These are phyloP conservation scores for Rhodotorula kratochvilovae DNA, from an alignment of 768 basidiomycete species.

Conservation along the genomic window DNA sequence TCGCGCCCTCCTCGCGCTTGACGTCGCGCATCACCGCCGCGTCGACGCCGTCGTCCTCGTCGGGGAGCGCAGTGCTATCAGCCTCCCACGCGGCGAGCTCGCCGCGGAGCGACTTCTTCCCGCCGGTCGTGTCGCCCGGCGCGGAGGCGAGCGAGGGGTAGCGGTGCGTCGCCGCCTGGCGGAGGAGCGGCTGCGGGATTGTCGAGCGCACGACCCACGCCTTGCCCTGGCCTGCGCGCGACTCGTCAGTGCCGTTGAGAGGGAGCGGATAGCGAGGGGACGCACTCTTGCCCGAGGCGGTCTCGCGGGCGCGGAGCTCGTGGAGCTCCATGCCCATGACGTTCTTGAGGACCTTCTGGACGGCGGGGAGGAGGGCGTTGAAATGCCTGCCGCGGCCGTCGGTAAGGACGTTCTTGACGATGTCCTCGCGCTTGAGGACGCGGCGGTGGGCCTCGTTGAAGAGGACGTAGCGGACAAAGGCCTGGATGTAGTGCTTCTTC, in stretches of 20 bases:
- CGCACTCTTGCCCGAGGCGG: slow-evolving; percentile 24
- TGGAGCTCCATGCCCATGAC: slow-evolving; percentile 81
- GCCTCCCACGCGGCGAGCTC: slow-evolving; percentile 48
- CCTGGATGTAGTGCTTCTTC: slow-evolving; percentile 60
- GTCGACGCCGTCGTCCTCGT: slow-evolving; percentile 44
- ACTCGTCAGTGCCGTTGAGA: too few relatives aligned
- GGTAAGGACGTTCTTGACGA: slow-evolving; percentile 69
- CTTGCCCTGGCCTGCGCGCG: slow-evolving; percentile 58
- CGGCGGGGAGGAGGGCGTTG: slow-evolving; percentile 59
- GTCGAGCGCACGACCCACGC: slow-evolving; percentile 77
- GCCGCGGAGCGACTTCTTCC: background rate
- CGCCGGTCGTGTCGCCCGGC: background rate
- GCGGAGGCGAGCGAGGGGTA: slow-evolving; percentile 30
- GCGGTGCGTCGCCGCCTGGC: background rate
- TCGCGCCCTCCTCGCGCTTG: slow-evolving; percentile 61
- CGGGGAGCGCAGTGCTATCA: slow-evolving; percentile 46
- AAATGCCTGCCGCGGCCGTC: slow-evolving; percentile 57
- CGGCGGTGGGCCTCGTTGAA: slow-evolving; percentile 70
- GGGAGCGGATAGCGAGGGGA: background rate
- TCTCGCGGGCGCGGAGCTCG: slow-evolving; percentile 63
- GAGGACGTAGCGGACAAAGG: slow-evolving; percentile 73
- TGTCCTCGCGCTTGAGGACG: slow-evolving; percentile 72
- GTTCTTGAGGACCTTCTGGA: slow-evolving; percentile 61
- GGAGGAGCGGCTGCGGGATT: slow-evolving; percentile 53
- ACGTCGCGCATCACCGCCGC: slow-evolving; percentile 68